A percentile compares a stretch with the other conserved stretches of the same genome.
phyloP scores from a whole-genome alignment of 2,329 filamentous ascomycete genomes.

The Colletotrichum noveboracense region DNA sequence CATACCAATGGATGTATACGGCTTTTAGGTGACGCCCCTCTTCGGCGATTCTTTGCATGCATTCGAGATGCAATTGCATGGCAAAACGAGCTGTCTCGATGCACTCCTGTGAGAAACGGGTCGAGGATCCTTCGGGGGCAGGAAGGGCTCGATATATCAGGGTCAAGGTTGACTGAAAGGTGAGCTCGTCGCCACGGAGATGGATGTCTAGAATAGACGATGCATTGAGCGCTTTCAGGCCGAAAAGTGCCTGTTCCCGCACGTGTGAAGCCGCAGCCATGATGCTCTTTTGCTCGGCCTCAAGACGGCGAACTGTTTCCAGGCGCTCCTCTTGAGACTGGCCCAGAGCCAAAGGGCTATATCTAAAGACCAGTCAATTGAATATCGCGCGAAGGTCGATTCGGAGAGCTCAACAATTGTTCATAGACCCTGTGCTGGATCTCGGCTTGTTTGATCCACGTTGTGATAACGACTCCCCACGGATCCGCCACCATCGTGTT shows the following conservation, averaged over 20 bases:
- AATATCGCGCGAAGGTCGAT: background rate
- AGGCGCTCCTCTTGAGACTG: conserved; percentile 44
- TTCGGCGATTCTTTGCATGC: conserved; percentile 40
- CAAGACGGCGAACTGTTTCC: conserved; percentile 42
- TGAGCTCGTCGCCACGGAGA: conserved; percentile 52
- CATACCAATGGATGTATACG: conserved; percentile 59
- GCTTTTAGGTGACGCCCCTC: conserved; percentile 44
- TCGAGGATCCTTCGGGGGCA: conserved; percentile 43
- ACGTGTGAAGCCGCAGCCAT: conserved; percentile 40
- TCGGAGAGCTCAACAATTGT: conserved; percentile 34
- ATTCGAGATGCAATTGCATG: conserved; percentile 49
- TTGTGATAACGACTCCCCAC: conserved; percentile 52
- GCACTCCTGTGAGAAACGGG: conserved; percentile 54
- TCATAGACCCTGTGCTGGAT: conserved; percentile 67
- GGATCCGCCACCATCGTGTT: conserved; percentile 37
- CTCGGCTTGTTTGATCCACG: conserved; percentile 61
- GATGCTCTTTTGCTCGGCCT: conserved; percentile 40
- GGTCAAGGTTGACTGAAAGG: conserved; percentile 52
- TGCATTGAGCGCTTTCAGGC: conserved; percentile 41
- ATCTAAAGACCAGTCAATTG: conserved; percentile 37
- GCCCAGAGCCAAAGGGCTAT: conserved; percentile 53
- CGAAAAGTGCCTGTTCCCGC: conserved; percentile 38
- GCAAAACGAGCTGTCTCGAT: conserved; percentile 55
- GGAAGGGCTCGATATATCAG: conserved; percentile 60
- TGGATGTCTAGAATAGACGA: conserved; percentile 48